A percentile compares a stretch with the other conserved stretches of the same genome.
Conservation (phyloP, 176 grass and related monocot genomes). For the Oryza glaberrima region DNA sequence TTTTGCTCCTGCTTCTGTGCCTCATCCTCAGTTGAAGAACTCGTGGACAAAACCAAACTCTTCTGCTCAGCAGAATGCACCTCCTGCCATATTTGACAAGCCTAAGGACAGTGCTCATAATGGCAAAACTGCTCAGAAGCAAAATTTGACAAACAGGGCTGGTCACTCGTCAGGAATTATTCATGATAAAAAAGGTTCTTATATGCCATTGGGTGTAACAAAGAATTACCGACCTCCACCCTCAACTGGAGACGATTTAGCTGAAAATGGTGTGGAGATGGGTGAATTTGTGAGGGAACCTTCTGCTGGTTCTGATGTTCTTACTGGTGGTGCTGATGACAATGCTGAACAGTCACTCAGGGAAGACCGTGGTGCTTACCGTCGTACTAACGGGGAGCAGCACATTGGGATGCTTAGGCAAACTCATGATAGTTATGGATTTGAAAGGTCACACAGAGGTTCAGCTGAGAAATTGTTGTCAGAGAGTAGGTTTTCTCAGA, state of each 20-base stretch:
- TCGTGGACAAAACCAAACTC: conserved; percentile 49
- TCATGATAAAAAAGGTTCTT: conserved; percentile 20
- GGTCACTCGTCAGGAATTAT: conserved; percentile 13
- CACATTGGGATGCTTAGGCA: conserved; percentile 26
- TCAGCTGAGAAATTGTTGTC: conserved; percentile 43
- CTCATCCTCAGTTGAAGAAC: conserved; percentile 41
- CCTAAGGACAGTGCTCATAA: conserved; percentile 14
- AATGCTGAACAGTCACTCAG: conserved; percentile 41
- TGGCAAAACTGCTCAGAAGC: conserved; percentile 29
- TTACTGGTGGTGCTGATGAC: background rate
- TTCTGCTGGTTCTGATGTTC: conserved; percentile 54
- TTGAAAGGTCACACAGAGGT: conserved; percentile 31
- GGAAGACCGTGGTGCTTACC: conserved; percentile 29
- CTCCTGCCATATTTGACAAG: conserved; percentile 19
- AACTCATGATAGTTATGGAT: conserved; percentile 39
- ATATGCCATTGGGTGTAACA: conserved; percentile 14
- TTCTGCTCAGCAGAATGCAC: conserved; percentile 24
- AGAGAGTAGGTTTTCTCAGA: conserved; percentile 41
- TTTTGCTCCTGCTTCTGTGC: conserved; percentile 33
- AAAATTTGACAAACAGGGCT: conserved; percentile 14
- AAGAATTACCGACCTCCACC: conserved; percentile 36
- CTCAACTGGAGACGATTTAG: conserved; percentile 25
- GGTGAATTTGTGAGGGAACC: conserved; percentile 57
- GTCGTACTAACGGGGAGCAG: conserved; percentile 12
- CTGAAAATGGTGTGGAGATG: conserved; percentile 43